Conservation (phyloP, 1,284 basidiomycete genomes). For the Lignosus rhinocerotis region DNA sequence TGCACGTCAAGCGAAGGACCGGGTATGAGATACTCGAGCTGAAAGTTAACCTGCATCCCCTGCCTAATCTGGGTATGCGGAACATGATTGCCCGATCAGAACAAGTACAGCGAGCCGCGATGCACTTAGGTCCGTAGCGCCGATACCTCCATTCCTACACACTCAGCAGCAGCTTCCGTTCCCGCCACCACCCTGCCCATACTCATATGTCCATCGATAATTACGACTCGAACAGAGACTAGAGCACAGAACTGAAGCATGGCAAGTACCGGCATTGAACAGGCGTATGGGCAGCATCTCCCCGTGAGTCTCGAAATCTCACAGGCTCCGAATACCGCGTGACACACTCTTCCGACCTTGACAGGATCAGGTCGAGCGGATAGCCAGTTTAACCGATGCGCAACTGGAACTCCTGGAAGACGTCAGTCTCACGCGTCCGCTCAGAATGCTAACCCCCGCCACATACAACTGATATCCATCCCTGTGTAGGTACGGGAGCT, state of each 20-base stretch:
- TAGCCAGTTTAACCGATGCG: slow-evolving; percentile 50
- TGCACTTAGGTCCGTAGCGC: neutral
- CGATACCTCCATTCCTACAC: neutral
- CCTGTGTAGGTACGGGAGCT: slow-evolving; percentile 63
- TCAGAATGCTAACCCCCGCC: neutral
- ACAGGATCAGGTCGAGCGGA: slow-evolving; percentile 43
- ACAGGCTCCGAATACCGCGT: slow-evolving; percentile 6
- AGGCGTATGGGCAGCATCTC: slow-evolving; percentile 32
- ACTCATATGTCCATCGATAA: neutral
- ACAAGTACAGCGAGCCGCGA: slow-evolving; percentile 3
- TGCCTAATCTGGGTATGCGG: neutral
- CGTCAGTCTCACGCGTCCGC: slow-evolving; percentile 40
- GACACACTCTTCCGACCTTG: slow-evolving; percentile 1
- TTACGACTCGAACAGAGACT: too few species aligned
- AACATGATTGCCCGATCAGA: slow-evolving; percentile 4
- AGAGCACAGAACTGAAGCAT: neutral
- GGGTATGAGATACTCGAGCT: too few species aligned
- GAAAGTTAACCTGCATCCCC: neutral
- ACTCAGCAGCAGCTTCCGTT: neutral
- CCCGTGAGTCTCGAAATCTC: slow-evolving; percentile 25
- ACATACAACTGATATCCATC: slow-evolving; percentile 4
- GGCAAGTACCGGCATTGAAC: slow-evolving; percentile 18
- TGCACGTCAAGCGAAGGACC: too few species aligned
- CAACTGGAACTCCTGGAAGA: slow-evolving; percentile 65
- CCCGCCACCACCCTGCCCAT: neutral